phyloP scores from a whole-genome alignment of 768 basidiomycete species.

The Tricholoma terreum region DNA sequence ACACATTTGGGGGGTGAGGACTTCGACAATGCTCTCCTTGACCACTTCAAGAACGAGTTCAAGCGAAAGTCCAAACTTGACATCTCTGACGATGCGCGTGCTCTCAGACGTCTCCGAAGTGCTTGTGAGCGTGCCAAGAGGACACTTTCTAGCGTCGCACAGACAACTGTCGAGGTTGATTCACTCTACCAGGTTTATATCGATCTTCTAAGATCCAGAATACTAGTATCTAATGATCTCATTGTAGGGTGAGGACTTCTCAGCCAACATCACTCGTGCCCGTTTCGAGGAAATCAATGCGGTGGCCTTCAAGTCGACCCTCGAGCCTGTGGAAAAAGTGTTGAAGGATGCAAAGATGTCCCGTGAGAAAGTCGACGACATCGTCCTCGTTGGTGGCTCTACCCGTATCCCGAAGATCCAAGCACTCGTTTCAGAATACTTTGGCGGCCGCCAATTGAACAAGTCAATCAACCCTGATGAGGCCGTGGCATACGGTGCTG shows the following conservation, averaged over 20 bases:
- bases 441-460: constrained; percentile 96
- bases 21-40: constrained; percentile 96
- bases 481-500: constrained; percentile 99
- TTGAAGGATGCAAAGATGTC: constrained; percentile 98
- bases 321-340: constrained; percentile 98
- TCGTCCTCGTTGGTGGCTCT: constrained; percentile 99
- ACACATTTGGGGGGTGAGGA: constrained; percentile 99
- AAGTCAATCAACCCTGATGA: constrained; percentile 99
- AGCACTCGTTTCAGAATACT: constrained; percentile 96
- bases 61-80: constrained; percentile 96
- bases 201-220: background rate
- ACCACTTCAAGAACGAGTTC: constrained; percentile 99
- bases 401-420: constrained; percentile 99
- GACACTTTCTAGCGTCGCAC: constrained; percentile 95
- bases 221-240: constrained; percentile 4
- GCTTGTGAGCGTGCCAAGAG: constrained; percentile 99
- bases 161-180: constrained; percentile 99
- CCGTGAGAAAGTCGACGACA: constrained; percentile 96
- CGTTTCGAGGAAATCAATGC: constrained; percentile 99
- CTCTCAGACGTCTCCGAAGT: constrained; percentile 90
- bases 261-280: constrained; percentile 97
- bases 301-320: constrained; percentile 89
- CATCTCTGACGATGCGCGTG: constrained; percentile 95
- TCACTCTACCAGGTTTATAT: constrained; percentile 84
- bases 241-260: constrained; percentile 90